Conservation (phyloP, 805 yeast genomes). For the Candida gorgasii region DNA sequence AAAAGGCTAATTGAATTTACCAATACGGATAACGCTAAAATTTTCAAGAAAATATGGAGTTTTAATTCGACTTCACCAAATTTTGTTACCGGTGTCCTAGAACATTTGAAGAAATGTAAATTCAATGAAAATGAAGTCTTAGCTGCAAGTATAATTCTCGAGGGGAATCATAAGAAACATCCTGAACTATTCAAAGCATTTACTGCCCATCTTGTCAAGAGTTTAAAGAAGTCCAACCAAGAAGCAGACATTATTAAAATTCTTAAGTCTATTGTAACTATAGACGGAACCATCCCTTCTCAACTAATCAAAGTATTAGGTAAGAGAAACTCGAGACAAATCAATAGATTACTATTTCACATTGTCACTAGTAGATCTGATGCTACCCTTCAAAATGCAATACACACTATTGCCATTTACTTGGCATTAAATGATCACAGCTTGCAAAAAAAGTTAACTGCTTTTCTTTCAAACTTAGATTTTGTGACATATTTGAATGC, state of each 20-base stretch:
- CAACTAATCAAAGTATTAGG: slow-evolving; percentile 6
- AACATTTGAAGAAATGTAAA: background rate
- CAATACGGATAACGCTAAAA: background rate
- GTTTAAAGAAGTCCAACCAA: background rate
- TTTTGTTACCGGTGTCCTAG: background rate
- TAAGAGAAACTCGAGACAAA: slow-evolving; percentile 9
- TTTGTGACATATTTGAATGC: background rate
- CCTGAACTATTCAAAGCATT: background rate
- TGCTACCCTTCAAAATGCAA: background rate
- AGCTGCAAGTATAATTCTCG: background rate
- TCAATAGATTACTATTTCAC: slow-evolving; percentile 1
- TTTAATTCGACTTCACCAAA: slow-evolving; percentile 1
- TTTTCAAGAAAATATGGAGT: slow-evolving; percentile 8
- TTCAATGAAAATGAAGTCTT: background rate
- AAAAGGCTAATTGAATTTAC: slow-evolving; percentile 1
- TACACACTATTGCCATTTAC: slow-evolving; percentile 2
- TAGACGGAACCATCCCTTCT: background rate
- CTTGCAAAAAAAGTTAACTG: background rate
- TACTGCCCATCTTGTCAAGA: background rate
- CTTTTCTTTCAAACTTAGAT: background rate
- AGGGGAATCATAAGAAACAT: background rate
- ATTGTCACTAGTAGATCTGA: background rate
- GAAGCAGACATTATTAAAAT: background rate
- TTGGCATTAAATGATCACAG: slow-evolving; percentile 1
- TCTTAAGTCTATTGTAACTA: background rate